phyloP scores from a whole-genome alignment of 1,139 yeast species.

The Kodamaea ohmeri region DNA sequence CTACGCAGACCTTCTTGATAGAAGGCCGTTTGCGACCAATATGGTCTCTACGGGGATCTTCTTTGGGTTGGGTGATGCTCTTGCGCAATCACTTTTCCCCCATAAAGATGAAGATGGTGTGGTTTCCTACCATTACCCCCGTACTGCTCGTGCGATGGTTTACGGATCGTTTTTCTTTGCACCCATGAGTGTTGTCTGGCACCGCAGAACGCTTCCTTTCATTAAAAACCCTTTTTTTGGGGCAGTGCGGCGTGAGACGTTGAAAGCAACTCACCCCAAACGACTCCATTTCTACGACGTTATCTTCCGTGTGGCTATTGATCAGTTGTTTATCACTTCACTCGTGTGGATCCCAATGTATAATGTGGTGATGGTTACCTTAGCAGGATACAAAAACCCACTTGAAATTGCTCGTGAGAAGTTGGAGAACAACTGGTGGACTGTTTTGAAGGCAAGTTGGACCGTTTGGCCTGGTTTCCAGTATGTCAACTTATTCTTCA shows the following conservation, averaged over 20 bases:
- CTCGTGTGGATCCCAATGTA: slow-evolving; percentile 47
- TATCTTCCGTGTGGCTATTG: slow-evolving; percentile 35
- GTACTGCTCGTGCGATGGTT: slow-evolving; percentile 64
- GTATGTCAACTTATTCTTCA: slow-evolving; percentile 35
- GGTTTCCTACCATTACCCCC: slow-evolving; percentile 14
- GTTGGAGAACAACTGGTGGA: slow-evolving; percentile 42
- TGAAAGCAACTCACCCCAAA: slow-evolving; percentile 15
- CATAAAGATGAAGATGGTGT: slow-evolving; percentile 21
- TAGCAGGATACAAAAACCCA: slow-evolving; percentile 40
- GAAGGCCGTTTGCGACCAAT: slow-evolving; percentile 54
- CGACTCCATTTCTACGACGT: slow-evolving; percentile 32
- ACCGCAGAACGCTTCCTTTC: slow-evolving; percentile 51
- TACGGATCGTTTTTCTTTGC: slow-evolving; percentile 81
- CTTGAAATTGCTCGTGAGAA: slow-evolving; percentile 32
- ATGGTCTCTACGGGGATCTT: slow-evolving; percentile 56
- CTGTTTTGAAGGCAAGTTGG: slow-evolving; percentile 42
- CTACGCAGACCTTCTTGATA: slow-evolving; percentile 42
- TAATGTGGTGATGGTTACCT: slow-evolving; percentile 38
- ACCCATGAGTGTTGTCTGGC: slow-evolving; percentile 74
- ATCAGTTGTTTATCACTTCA: slow-evolving; percentile 31
- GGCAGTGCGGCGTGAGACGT: slow-evolving; percentile 15
- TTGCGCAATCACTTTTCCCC: slow-evolving; percentile 65
- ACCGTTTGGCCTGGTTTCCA: slow-evolving; percentile 47
- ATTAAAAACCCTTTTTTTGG: slow-evolving; percentile 43
- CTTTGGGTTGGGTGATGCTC: slow-evolving; percentile 71